Conservation (phyloP, 1,139 yeast genomes). For the Candida sp. region DNA sequence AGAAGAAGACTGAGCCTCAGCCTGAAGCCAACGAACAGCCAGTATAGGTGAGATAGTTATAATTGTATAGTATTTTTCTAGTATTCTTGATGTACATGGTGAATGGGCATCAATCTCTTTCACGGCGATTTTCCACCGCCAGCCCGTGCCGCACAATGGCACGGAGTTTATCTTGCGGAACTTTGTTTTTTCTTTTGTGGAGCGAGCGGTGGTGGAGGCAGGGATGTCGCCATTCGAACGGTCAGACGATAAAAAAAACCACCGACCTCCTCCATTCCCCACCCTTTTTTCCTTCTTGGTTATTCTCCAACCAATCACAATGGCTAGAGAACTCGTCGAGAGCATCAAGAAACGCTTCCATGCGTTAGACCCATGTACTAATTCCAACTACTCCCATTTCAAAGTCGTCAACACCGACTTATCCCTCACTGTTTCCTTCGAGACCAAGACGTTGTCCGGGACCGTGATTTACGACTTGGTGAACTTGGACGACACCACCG, state of each 20-base stretch:
- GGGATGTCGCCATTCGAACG: no score
- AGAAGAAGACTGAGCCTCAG: conserved; percentile 19
- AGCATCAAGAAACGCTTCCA: conserved; percentile 14
- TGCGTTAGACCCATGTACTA: conserved; percentile 67
- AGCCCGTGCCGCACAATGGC: no score
- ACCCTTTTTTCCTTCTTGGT: neutral
- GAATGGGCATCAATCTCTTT: no score
- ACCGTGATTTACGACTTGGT: conserved; percentile 26
- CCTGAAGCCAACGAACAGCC: neutral
- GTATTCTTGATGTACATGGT: neutral
- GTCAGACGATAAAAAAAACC: neutral
- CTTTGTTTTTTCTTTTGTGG: no score
- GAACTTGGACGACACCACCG: conserved; percentile 11
- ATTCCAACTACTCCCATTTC: conserved; percentile 69
- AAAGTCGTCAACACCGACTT: conserved; percentile 39
- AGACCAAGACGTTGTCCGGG: conserved; percentile 30
- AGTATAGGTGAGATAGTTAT: neutral
- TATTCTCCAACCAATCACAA: neutral
- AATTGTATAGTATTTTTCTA: neutral
- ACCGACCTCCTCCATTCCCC: neutral
- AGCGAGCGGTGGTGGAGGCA: neutral
- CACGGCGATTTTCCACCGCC: no score
- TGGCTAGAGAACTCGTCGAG: conserved; percentile 8
- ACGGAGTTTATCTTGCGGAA: no score
- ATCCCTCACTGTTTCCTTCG: conserved; percentile 32